Percentiles rank a stretch among this genome's conserved stretches.
Evolutionary conservation across 164 flowering plant species (phyloP).

Genomic region (Stephania cephalantha): DNA sequence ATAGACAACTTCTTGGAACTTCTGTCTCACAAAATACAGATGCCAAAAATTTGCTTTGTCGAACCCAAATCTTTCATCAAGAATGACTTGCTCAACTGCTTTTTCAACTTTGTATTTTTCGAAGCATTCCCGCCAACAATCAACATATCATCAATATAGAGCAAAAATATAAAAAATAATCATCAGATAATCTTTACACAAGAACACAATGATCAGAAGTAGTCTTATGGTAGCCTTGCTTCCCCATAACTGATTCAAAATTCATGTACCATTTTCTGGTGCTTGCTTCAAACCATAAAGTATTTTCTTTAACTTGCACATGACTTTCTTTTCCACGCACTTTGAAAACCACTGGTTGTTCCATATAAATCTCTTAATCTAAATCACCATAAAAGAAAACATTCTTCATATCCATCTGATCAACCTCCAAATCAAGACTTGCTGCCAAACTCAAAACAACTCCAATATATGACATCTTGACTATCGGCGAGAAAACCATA

Average conservation of each 20-base stretch:
- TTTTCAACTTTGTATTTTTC: too few relatives aligned
- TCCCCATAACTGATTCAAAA: neutral
- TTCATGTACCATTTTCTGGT: neutral
- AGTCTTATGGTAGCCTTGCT: neutral
- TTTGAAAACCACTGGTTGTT: too few relatives aligned
- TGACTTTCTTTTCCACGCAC: neutral
- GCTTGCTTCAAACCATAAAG: constrained; percentile 4
- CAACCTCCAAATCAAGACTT: neutral
- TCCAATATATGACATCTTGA: neutral
- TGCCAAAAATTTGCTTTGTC: too few relatives aligned
- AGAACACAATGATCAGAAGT: constrained; percentile 2
- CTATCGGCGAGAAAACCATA: constrained; percentile 1
- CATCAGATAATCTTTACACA: neutral
- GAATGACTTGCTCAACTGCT: too few relatives aligned
- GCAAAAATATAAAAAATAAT: neutral
- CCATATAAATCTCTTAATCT: too few relatives aligned
- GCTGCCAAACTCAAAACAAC: neutral
- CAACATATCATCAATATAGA: too few relatives aligned
- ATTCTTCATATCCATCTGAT: neutral
- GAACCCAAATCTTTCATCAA: too few relatives aligned
- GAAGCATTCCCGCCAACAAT: too few relatives aligned
- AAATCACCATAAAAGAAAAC: too few relatives aligned
- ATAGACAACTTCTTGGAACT: too few relatives aligned
- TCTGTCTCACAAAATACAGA: too few relatives aligned
- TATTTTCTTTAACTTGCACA: constrained; percentile 1